These are phyloP conservation scores for Saitozyma sp. DNA, from an alignment of 768 basidiomycete genomes.

Conservation along the genomic window DNA sequence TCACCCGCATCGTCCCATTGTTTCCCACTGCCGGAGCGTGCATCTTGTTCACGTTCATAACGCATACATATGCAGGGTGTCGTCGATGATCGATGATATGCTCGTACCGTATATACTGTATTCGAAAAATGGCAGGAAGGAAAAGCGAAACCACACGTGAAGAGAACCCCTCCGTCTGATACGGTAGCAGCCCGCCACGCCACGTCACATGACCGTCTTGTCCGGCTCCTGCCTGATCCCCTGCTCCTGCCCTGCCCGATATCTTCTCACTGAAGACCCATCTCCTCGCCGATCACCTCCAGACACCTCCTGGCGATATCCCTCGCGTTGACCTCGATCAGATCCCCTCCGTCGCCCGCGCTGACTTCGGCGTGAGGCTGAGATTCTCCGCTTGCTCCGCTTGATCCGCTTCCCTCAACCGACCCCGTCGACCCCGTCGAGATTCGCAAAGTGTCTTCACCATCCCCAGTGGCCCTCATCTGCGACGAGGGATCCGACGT, in stretches of 20 bases:
- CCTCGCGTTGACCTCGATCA: constrained; percentile 41
- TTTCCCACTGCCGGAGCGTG: no score
- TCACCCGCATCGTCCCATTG: no score
- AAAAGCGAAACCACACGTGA: no score
- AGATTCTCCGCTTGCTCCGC: neutral
- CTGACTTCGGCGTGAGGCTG: constrained; percentile 14
- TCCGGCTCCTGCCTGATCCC: no score
- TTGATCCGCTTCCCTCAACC: neutral
- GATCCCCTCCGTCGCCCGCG: constrained; percentile 39
- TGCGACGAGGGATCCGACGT: neutral
- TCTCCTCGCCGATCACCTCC: constrained; percentile 41
- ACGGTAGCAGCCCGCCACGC: no score
- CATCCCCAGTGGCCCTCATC: no score
- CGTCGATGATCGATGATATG: no score
- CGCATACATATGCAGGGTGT: no score
- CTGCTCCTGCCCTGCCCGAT: neutral
- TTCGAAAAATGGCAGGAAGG: neutral
- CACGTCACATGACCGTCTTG: no score
- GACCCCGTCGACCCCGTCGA: neutral
- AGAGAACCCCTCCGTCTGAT: no score
- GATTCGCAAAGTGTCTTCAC: neutral
- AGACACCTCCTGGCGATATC: constrained; percentile 39
- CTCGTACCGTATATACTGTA: no score
- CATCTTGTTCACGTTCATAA: no score
- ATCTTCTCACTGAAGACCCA: constrained; percentile 21